Conservation (phyloP, 75 land plant genomes). For the Selaginella tamariscina region DNA sequence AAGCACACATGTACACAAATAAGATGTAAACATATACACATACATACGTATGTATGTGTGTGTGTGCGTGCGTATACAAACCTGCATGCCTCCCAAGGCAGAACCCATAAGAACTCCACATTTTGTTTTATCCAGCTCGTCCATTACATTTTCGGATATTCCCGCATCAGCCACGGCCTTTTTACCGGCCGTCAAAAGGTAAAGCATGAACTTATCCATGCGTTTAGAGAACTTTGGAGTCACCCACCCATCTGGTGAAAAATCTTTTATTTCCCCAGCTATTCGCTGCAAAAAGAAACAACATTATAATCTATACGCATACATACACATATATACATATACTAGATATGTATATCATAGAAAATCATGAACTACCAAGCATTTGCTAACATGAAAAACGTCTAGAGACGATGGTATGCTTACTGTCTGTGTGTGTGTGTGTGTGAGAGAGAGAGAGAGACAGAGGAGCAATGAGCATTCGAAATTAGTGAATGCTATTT, state of each 20-base stretch:
- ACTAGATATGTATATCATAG: too few species aligned
- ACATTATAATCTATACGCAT: background rate
- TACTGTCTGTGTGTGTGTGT: too few species aligned
- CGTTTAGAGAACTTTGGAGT: conserved; percentile 80
- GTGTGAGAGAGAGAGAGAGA: too few species aligned
- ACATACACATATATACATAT: too few species aligned
- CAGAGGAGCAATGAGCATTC: too few species aligned
- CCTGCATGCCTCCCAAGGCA: conserved; percentile 98
- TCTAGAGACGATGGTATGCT: too few species aligned
- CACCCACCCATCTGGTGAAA: conserved; percentile 88
- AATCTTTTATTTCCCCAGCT: conserved; percentile 81
- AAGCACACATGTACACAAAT: too few species aligned
- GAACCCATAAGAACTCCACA: conserved; percentile 96
- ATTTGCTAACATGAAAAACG: too few species aligned
- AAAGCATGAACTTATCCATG: conserved; percentile 94
- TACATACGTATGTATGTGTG: background rate
- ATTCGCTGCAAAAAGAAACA: conserved; percentile 39
- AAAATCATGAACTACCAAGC: too few species aligned
- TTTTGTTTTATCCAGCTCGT: conserved; percentile 55
- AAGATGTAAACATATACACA: too few species aligned
- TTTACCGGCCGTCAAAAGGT: conserved; percentile 81
- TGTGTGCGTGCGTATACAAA: too few species aligned
- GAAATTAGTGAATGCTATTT: too few species aligned
- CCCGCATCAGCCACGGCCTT: conserved; percentile 76
- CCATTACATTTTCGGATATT: conserved; percentile 48